These are phyloP conservation scores for Geranium incanum DNA, from an alignment of 441 rosid species.

Conservation along the genomic window DNA sequence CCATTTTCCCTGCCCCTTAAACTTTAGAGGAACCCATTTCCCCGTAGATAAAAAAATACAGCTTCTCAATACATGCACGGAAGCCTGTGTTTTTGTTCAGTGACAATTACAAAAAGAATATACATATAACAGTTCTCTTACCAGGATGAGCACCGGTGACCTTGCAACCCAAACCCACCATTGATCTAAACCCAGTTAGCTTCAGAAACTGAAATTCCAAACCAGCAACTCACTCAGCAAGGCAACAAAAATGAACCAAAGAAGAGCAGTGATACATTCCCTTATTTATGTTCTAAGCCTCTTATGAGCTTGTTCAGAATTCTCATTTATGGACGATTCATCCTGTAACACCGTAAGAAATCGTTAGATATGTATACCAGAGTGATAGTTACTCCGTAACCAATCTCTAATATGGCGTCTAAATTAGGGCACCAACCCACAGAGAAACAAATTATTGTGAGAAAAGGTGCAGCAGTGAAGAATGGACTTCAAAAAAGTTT, in stretches of 20 bases:
- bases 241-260: slow-evolving; percentile 12
- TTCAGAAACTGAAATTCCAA: slow-evolving; percentile 18
- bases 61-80: slow-evolving; percentile 25
- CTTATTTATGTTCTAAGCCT: slow-evolving; percentile 39
- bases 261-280: slow-evolving; percentile 22
- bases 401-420: neutral
- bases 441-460: neutral
- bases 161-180: slow-evolving; percentile 13
- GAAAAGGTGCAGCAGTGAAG: neutral
- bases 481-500: neutral
- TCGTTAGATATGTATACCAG: neutral
- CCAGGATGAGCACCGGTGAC: neutral
- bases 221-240: slow-evolving; percentile 8
- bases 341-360: slow-evolving; percentile 27
- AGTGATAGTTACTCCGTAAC: neutral
- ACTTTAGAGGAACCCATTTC: no score
- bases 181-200: slow-evolving; percentile 23
- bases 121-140: slow-evolving; percentile 10
- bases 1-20: no score
- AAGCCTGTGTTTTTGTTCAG: slow-evolving; percentile 18
- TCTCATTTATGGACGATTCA: slow-evolving; percentile 28
- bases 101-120: slow-evolving; percentile 18
- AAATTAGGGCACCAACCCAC: neutral
- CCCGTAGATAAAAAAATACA: slow-evolving; percentile 12
- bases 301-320: slow-evolving; percentile 39